phyloP scores from a whole-genome alignment of 768 basidiomycete genomes.

The Paxillus ammoniavirescens region DNA sequence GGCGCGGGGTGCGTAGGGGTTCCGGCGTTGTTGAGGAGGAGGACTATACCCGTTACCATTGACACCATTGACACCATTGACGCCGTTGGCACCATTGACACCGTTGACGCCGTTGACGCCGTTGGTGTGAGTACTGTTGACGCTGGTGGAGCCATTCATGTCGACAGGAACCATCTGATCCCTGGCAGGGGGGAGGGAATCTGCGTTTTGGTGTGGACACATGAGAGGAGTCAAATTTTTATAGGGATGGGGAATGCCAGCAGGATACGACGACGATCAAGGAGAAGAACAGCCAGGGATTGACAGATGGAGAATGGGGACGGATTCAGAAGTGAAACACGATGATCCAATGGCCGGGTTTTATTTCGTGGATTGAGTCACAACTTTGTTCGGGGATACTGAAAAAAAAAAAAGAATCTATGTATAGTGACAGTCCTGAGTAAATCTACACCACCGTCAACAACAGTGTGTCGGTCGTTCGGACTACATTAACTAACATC shows the following conservation, averaged over 20 bases:
- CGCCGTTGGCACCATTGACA: conserved; percentile 40
- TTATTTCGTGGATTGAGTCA: too few relatives aligned
- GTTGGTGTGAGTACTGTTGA: conserved; percentile 34
- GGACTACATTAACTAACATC: too few relatives aligned
- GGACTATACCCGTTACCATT: conserved; percentile 26
- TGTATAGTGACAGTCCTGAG: too few relatives aligned
- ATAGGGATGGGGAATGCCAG: background rate
- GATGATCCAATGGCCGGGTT: background rate
- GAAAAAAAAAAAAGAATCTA: too few relatives aligned
- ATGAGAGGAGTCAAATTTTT: conserved; percentile 5
- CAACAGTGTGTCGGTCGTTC: too few relatives aligned
- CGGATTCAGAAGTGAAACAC: background rate
- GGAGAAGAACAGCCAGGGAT: background rate
- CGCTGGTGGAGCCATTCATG: conserved; percentile 42
- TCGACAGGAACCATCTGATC: conserved; percentile 73
- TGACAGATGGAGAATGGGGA: background rate
- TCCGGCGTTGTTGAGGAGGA: conserved; percentile 45
- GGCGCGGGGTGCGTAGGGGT: conserved; percentile 89
- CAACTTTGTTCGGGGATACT: too few relatives aligned
- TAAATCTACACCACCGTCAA: too few relatives aligned
- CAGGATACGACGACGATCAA: background rate
- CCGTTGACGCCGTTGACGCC: conserved; percentile 39
- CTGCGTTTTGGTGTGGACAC: conserved; percentile 59
- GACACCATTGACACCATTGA: conserved; percentile 29
- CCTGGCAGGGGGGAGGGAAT: conserved; percentile 40